Percentiles rank a stretch among this genome's conserved stretches.
phyloP scores from a whole-genome alignment of 2,329 filamentous ascomycete species.

The Ceratocystiopsis sp. region DNA sequence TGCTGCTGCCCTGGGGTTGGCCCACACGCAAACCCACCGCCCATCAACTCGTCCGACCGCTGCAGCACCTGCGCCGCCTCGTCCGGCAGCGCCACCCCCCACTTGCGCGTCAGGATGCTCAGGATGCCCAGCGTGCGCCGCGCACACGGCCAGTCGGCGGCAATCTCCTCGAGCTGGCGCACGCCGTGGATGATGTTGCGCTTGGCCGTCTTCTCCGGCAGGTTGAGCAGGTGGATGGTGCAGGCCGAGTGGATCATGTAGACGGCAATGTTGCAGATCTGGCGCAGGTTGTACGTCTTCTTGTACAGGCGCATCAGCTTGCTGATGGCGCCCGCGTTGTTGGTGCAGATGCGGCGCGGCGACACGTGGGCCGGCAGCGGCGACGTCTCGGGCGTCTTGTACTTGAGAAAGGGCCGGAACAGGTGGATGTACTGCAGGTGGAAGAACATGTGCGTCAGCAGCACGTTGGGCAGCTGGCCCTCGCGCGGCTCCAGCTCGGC shows the following conservation, averaged over 20 bases:
- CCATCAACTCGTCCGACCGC: conserved; percentile 40
- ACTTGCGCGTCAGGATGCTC: conserved; percentile 70
- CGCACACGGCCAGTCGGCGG: conserved; percentile 85
- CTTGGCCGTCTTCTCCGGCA: conserved; percentile 80
- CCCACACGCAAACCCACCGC: too few species aligned
- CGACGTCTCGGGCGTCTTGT: conserved; percentile 54
- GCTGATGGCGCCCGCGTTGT: conserved; percentile 76
- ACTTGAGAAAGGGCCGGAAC: conserved; percentile 89
- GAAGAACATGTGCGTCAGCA: conserved; percentile 58
- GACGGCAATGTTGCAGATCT: conserved; percentile 92
- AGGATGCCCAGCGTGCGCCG: conserved; percentile 72
- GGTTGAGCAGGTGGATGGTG: conserved; percentile 82
- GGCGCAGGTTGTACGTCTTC: conserved; percentile 72
- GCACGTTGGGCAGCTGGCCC: conserved; percentile 70
- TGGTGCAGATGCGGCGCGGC: conserved; percentile 76
- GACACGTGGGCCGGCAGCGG: conserved; percentile 78
- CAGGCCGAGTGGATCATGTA: conserved; percentile 92
- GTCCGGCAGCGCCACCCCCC: conserved; percentile 72
- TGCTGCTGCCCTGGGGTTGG: background rate
- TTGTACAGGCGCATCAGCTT: conserved; percentile 93
- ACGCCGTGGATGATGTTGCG: conserved; percentile 82
- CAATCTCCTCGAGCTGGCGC: conserved; percentile 87
- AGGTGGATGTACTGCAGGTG: conserved; percentile 67
- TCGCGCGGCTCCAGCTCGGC: conserved; percentile 80
- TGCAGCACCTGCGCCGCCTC: conserved; percentile 64